Conservation (phyloP, 495 filamentous ascomycete species). For the Penicilliopsis zonata region DNA sequence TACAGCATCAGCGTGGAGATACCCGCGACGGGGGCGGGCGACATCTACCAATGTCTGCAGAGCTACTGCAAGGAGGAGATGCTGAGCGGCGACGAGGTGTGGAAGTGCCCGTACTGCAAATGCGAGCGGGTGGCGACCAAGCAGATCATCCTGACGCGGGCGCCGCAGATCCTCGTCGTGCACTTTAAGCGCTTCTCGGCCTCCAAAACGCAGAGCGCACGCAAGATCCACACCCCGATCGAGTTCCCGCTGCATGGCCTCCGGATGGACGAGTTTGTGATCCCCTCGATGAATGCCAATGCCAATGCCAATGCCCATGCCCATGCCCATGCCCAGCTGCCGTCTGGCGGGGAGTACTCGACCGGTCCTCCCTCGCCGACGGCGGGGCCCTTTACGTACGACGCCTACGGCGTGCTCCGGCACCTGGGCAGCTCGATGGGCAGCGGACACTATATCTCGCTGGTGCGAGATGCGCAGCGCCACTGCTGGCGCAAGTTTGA, state of each 20-base stretch:
- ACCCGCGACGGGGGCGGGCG: slow-evolving; percentile 34
- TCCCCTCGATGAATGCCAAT: slow-evolving; percentile 19
- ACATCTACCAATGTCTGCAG: slow-evolving; percentile 52
- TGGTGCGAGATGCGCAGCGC: slow-evolving; percentile 49
- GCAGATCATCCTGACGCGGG: slow-evolving; percentile 60
- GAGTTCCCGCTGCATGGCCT: slow-evolving; percentile 56
- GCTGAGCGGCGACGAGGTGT: slow-evolving; percentile 54
- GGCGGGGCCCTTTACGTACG: slow-evolving; percentile 54
- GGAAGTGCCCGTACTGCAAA: slow-evolving; percentile 63
- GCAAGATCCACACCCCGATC: slow-evolving; percentile 57
- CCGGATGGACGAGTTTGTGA: slow-evolving; percentile 49
- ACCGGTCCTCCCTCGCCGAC: slow-evolving; percentile 28
- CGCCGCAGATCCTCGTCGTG: slow-evolving; percentile 58
- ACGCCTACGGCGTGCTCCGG: slow-evolving; percentile 59
- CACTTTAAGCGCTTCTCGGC: slow-evolving; percentile 66
- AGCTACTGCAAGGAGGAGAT: slow-evolving; percentile 59
- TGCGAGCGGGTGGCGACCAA: slow-evolving; percentile 56
- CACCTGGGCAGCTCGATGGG: slow-evolving; percentile 52
- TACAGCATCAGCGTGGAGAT: slow-evolving; percentile 59
- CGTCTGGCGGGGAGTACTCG: slow-evolving; percentile 8
- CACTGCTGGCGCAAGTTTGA: slow-evolving; percentile 56
- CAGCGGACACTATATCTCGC: slow-evolving; percentile 58
- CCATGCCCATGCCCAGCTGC: slow-evolving; percentile 13
- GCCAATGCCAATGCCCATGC: slow-evolving; percentile 15
- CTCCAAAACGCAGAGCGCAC: slow-evolving; percentile 40